Evolutionary conservation across 2,329 filamentous ascomycete species (phyloP).

Genomic region (Trichoderma pleuroti): DNA sequence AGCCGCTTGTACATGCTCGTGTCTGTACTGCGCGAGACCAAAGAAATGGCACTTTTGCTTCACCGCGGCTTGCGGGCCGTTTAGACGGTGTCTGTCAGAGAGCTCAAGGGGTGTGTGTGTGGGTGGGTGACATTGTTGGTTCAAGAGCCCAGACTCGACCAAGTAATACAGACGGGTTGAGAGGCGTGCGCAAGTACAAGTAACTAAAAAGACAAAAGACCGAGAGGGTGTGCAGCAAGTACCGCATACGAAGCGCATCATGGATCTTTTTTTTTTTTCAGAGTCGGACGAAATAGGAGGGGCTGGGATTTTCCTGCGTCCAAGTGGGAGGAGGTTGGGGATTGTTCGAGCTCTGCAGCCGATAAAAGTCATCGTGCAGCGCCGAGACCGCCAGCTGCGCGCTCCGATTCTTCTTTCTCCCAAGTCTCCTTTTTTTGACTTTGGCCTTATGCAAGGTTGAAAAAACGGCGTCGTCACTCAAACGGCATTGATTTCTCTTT

Average conservation of each 20-base stretch:
- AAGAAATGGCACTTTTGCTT: not conserved
- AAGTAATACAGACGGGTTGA: not conserved
- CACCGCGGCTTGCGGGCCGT: constrained; percentile 14
- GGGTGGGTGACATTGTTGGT: not conserved
- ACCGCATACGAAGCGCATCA: not conserved
- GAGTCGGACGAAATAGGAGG: constrained; percentile 25
- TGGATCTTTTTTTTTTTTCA: constrained; percentile 11
- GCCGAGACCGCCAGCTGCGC: constrained; percentile 25
- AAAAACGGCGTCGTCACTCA: not conserved
- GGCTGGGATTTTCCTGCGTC: constrained; percentile 23
- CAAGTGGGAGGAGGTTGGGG: constrained; percentile 40
- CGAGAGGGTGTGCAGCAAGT: not conserved
- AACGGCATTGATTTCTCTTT: not conserved
- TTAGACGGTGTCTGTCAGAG: not conserved
- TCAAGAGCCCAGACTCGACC: not conserved
- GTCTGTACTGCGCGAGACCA: not conserved
- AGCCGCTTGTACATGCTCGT: not conserved
- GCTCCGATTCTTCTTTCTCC: constrained; percentile 17
- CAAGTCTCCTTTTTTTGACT: constrained; percentile 10
- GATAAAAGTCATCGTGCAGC: constrained; percentile 35
- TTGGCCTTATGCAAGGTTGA: constrained; percentile 3
- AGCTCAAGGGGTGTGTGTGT: not conserved
- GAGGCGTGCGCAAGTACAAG: not conserved
- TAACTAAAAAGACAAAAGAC: not conserved
- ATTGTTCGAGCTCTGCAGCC: constrained; percentile 23